Evolutionary conservation across 208 protist genomes (phyloP).

Genomic region (Strigomonas culicis): DNA sequence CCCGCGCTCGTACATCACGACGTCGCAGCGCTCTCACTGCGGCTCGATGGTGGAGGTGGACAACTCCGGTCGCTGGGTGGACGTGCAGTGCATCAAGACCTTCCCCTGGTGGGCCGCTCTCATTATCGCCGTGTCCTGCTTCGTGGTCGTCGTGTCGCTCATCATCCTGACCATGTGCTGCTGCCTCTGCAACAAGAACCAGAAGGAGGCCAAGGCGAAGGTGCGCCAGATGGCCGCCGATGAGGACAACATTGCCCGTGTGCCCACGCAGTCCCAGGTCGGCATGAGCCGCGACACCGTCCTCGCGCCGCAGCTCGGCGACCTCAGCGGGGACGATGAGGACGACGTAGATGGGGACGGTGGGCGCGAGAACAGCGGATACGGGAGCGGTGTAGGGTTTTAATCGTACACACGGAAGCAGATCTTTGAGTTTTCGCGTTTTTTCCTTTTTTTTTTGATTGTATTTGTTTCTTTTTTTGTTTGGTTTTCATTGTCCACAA

Average conservation of each 20-base stretch:
- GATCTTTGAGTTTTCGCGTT: conserved; percentile 6
- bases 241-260: conserved; percentile 36
- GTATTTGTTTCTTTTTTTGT: conserved; percentile 18
- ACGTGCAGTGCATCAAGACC: conserved; percentile 31
- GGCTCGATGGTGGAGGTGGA: conserved; percentile 28
- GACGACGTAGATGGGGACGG: conserved; percentile 9
- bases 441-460: conserved; percentile 23
- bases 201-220: conserved; percentile 24
- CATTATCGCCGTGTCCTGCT: conserved; percentile 29
- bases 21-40: conserved; percentile 25
- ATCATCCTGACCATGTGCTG: conserved; percentile 46
- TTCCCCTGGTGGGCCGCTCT: conserved; percentile 59
- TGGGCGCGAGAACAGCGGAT: not conserved
- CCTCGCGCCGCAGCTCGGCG: not conserved
- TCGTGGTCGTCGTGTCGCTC: conserved; percentile 27
- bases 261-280: conserved; percentile 57
- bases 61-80: conserved; percentile 30
- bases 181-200: conserved; percentile 28
- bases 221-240: conserved; percentile 17
- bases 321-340: conserved; percentile 18
- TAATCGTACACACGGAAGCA: not conserved
- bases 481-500: conserved; percentile 11
- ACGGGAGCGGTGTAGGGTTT: not conserved
- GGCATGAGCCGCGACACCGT: conserved; percentile 27
- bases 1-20: conserved; percentile 1